Conservation (phyloP, 345 rosid species). For the Citrus cavaleriei region DNA sequence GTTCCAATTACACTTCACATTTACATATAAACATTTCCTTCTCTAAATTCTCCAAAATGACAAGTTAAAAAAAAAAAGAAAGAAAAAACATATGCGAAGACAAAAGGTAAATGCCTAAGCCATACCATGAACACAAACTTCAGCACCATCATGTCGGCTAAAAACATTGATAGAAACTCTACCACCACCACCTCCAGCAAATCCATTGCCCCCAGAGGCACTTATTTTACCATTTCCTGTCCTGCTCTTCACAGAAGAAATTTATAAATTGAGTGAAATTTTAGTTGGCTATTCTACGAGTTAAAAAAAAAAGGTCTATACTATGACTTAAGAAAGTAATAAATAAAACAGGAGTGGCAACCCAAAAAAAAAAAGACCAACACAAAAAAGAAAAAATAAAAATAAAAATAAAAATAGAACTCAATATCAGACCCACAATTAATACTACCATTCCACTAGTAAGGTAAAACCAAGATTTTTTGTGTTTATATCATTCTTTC, state of each 20-base stretch:
- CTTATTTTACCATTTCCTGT: conserved; percentile 51
- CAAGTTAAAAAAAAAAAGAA: background rate
- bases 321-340: background rate
- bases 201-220: conserved; percentile 67
- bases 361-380: background rate
- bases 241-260: conserved; percentile 35
- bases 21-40: background rate
- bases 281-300: background rate
- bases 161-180: conserved; percentile 62
- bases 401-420: background rate
- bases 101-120: background rate
- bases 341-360: background rate
- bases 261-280: conserved; percentile 1
- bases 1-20: background rate
- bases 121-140: conserved; percentile 57
- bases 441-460: background rate
- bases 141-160: conserved; percentile 57
- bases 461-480: background rate
- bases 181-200: conserved; percentile 83
- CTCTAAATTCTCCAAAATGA: background rate
- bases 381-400: background rate
- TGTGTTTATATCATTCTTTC: background rate
- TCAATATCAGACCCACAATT: background rate
- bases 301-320: background rate
- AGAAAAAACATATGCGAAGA: background rate